Evolutionary conservation across 495 filamentous ascomycete species (phyloP).

Genomic region (Xylaria bambusicola): DNA sequence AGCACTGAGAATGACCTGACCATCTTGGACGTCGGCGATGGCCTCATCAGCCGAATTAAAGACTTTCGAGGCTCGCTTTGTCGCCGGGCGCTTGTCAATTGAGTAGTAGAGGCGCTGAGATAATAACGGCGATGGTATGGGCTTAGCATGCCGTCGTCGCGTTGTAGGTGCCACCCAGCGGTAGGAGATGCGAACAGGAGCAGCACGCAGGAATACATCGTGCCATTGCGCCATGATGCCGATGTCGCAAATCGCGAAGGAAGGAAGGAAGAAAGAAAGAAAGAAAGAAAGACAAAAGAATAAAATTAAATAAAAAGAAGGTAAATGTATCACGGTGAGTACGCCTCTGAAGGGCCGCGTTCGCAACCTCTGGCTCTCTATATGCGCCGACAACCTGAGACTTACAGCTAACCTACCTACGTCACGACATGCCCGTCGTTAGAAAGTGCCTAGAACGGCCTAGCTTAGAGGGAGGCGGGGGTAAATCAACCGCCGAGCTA

Average conservation of each 20-base stretch:
- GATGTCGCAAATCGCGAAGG: no score
- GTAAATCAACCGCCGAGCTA: background rate
- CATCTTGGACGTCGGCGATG: constrained; percentile 59
- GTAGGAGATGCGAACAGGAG: constrained; percentile 25
- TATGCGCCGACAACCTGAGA: no score
- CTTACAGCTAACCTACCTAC: background rate
- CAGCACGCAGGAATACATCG: constrained; percentile 20
- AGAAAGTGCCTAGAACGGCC: background rate
- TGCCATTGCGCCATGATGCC: constrained; percentile 26
- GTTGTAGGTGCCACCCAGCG: constrained; percentile 23
- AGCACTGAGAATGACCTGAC: constrained; percentile 58
- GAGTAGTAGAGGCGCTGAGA: constrained; percentile 23
- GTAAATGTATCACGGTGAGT: background rate
- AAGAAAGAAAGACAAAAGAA: no score
- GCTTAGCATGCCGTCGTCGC: constrained; percentile 14
- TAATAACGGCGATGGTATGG: background rate
- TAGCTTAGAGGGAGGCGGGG: background rate
- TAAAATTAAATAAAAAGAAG: background rate
- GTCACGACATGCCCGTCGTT: background rate
- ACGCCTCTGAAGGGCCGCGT: background rate
- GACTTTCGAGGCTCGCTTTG: constrained; percentile 52
- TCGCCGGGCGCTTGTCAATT: constrained; percentile 23
- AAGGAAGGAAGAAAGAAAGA: no score
- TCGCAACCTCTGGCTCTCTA: background rate
- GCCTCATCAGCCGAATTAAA: constrained; percentile 61